These are phyloP conservation scores for Pyricularia grisea DNA, from an alignment of 2,329 filamentous ascomycete genomes.

Conservation along the genomic window DNA sequence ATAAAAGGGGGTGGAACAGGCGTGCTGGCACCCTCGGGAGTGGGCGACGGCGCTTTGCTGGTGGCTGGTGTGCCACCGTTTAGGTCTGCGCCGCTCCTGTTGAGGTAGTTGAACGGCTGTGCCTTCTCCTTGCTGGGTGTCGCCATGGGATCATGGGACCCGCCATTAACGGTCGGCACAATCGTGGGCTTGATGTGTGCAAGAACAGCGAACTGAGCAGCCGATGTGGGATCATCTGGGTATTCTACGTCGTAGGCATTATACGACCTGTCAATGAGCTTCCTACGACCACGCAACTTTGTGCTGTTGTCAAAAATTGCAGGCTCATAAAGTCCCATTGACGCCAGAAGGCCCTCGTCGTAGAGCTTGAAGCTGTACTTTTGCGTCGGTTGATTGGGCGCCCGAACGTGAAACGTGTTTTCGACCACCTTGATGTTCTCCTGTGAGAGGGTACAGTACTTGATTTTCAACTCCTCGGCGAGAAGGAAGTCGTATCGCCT, in stretches of 20 bases:
- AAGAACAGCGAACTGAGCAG: conserved; percentile 66
- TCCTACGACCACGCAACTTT: conserved; percentile 73
- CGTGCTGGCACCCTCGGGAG: conserved; percentile 65
- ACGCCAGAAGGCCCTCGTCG: conserved; percentile 88
- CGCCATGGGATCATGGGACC: conserved; percentile 32
- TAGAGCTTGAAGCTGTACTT: conserved; percentile 97
- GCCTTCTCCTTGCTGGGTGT: conserved; percentile 54
- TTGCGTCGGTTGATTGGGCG: conserved; percentile 76
- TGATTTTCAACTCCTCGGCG: conserved; percentile 91
- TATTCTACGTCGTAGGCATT: conserved; percentile 85
- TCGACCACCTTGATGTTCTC: conserved; percentile 81
- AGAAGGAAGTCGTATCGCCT: conserved; percentile 86
- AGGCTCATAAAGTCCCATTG: conserved; percentile 91
- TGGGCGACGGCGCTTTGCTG: conserved; percentile 81
- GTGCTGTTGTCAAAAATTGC: conserved; percentile 72
- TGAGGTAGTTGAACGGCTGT: conserved; percentile 61
- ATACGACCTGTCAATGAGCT: conserved; percentile 76
- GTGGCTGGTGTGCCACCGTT: conserved; percentile 63
- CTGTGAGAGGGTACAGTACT: conserved; percentile 85
- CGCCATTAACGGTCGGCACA: conserved; percentile 31
- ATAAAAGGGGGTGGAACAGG: conserved; percentile 49
- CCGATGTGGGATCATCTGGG: conserved; percentile 81
- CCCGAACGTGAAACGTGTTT: conserved; percentile 83
- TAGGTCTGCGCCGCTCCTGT: conserved; percentile 53
- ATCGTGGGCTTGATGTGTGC: conserved; percentile 52